Conservation (phyloP, 495 filamentous ascomycete species). For the Trichoderma parareesei region DNA sequence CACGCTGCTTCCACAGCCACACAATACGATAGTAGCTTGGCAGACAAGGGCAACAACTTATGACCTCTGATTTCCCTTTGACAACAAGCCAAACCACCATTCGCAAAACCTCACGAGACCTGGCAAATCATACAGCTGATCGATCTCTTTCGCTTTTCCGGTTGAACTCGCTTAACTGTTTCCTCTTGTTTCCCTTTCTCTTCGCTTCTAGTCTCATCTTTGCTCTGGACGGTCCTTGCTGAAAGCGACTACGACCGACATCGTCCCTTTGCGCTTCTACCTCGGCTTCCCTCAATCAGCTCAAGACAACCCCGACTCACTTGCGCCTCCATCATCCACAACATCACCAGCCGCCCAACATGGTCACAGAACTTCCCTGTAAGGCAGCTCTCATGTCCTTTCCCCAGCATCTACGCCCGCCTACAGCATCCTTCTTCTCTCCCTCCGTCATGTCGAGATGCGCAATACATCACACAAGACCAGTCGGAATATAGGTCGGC, state of each 20-base stretch:
- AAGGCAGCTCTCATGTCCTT: conserved; percentile 29
- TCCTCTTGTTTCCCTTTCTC: no score
- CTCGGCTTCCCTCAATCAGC: not conserved
- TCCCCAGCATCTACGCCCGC: conserved; percentile 9
- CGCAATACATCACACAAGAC: not conserved
- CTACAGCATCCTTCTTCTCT: conserved; percentile 11
- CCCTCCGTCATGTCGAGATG: not conserved
- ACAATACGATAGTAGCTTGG: not conserved
- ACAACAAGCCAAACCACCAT: no score
- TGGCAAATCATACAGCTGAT: no score
- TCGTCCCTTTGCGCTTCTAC: not conserved
- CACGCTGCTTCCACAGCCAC: not conserved
- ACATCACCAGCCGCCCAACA: conserved; percentile 22
- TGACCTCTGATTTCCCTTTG: no score
- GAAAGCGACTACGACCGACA: not conserved
- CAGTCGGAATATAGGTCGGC: not conserved
- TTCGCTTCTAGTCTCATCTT: no score
- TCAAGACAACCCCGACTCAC: not conserved
- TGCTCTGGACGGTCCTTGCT: no score
- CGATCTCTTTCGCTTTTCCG: not conserved
- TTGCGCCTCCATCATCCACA: not conserved
- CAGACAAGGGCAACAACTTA: no score
- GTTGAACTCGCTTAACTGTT: not conserved
- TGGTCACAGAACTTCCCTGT: conserved; percentile 66
- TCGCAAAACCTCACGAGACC: no score